These are phyloP conservation scores for Trichophyton simii DNA, from an alignment of 2,329 filamentous ascomycete species.

Conservation along the genomic window DNA sequence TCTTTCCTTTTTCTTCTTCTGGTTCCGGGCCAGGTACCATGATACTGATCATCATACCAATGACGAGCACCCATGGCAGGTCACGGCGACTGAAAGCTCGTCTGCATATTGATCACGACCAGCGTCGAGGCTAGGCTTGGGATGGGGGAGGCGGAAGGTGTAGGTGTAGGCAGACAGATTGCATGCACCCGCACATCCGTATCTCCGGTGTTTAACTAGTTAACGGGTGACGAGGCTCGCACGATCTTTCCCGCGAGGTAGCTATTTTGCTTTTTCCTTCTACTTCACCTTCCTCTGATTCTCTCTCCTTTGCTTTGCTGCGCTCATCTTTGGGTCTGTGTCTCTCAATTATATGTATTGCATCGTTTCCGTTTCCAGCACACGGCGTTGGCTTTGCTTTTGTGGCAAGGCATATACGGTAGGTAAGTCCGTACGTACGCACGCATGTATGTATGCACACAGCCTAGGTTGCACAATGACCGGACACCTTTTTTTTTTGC, in stretches of 20 bases:
- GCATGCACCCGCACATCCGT: neutral
- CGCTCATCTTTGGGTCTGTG: too few species aligned
- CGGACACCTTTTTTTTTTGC: neutral
- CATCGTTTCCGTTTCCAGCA: neutral
- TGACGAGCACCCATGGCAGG: slow-evolving; percentile 1
- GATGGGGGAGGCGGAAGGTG: too few species aligned
- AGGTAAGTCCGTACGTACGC: too few species aligned
- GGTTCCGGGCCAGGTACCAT: neutral
- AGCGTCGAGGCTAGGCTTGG: neutral
- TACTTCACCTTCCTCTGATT: neutral
- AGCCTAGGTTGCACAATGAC: neutral
- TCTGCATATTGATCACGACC: neutral
- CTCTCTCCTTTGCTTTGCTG: too few species aligned
- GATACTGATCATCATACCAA: slow-evolving; percentile 4
- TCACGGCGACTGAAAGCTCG: neutral
- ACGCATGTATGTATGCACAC: neutral
- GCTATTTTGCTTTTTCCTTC: neutral
- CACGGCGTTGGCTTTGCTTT: neutral
- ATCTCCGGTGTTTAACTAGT: neutral
- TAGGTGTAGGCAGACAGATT: neutral
- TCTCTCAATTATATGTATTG: neutral
- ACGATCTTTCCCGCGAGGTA: neutral
- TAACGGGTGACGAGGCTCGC: slow-evolving; percentile 1
- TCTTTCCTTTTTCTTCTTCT: neutral
- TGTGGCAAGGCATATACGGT: neutral